A percentile compares a stretch with the other conserved stretches of the same genome.
phyloP scores from a whole-genome alignment of 176 grass and related monocot species.

The Oryza glaberrima region DNA sequence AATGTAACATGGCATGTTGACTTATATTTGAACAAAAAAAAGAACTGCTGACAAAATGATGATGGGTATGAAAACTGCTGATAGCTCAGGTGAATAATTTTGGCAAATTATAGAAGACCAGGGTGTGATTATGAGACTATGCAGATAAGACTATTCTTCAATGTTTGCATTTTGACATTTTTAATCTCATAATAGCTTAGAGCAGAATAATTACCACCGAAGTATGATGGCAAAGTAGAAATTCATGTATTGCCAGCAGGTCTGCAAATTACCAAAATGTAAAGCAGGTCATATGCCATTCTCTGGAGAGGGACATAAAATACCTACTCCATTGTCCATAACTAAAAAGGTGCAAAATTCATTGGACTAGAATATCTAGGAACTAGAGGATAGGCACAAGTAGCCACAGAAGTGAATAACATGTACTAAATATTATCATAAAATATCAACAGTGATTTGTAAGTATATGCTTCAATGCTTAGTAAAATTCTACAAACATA shows the following conservation, averaged over 20 bases:
- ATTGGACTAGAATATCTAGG: background rate
- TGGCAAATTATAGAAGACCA: conserved; percentile 5
- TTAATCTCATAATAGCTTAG: background rate
- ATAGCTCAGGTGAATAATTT: background rate
- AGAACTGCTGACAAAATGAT: background rate
- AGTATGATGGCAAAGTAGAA: background rate
- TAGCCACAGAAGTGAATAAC: background rate
- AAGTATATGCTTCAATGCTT: background rate
- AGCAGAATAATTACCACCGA: background rate
- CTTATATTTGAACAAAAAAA: background rate
- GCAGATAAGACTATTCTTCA: background rate
- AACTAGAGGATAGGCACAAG: background rate
- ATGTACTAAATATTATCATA: background rate
- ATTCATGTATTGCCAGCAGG: background rate
- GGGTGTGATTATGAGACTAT: background rate
- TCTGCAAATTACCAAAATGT: background rate
- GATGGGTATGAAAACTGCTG: background rate
- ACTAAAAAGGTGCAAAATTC: background rate
- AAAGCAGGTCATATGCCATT: background rate
- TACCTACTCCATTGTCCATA: background rate
- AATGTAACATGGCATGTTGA: background rate
- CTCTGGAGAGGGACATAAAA: background rate
- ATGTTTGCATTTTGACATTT: background rate
- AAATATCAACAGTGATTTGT: background rate
- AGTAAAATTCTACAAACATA: background rate